Conservation (phyloP, 768 basidiomycete species). For the Termitomyces bulborhizus region DNA sequence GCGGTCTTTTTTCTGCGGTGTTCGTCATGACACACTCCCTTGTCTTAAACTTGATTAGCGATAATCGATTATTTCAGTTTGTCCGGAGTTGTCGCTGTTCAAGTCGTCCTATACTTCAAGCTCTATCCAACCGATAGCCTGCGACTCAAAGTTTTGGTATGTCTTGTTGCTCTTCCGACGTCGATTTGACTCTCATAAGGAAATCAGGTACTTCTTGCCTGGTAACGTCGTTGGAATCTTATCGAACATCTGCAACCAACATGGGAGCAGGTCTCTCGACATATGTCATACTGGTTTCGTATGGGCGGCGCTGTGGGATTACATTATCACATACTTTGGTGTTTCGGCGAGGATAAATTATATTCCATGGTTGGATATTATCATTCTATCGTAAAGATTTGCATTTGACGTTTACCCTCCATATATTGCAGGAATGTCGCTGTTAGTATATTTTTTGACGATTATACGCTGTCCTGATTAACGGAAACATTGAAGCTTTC, state of each 20-base stretch:
- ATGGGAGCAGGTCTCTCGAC: conserved; percentile 27
- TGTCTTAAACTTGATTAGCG: neutral
- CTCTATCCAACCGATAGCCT: conserved; percentile 12
- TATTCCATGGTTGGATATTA: neutral
- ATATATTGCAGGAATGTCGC: conserved; percentile 12
- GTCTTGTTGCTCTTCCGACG: neutral
- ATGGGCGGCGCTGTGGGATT: conserved; percentile 29
- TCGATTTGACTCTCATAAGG: neutral
- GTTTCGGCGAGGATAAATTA: neutral
- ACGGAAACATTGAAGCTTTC: conserved; percentile 6
- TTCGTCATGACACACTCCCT: conserved; percentile 4
- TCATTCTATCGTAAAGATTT: no score
- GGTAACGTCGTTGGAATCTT: conserved; percentile 1
- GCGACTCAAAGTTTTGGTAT: conserved; percentile 12
- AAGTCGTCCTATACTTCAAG: conserved; percentile 19
- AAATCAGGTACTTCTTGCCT: conserved; percentile 12
- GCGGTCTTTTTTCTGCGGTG: conserved; percentile 18
- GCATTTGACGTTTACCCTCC: neutral
- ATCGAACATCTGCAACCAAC: neutral
- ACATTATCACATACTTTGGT: neutral
- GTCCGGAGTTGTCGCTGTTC: conserved; percentile 17
- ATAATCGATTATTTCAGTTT: conserved; percentile 6
- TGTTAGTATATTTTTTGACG: conserved; percentile 1
- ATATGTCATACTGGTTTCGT: conserved; percentile 30
- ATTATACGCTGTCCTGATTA: neutral